Percentiles rank a stretch among this genome's conserved stretches.
Conservation (phyloP, 306 rosid genomes). For the Medicago ruthenica region DNA sequence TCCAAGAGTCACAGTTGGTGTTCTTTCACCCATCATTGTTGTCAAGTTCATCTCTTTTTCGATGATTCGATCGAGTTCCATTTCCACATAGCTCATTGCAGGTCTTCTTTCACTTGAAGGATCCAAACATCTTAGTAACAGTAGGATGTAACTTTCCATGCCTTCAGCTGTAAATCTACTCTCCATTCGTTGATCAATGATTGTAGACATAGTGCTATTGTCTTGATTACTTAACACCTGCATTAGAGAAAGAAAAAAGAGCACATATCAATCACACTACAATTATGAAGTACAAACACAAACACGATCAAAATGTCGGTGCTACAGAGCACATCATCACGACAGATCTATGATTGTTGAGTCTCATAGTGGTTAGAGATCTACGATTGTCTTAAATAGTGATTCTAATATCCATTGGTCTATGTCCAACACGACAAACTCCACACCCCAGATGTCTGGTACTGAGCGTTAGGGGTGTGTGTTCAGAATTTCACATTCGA, state of each 20-base stretch:
- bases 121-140: conserved; percentile 61
- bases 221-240: conserved; percentile 64
- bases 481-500: neutral
- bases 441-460: neutral
- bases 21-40: conserved; percentile 87
- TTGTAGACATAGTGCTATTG: conserved; percentile 40
- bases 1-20: conserved; percentile 75
- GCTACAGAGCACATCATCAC: neutral
- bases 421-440: neutral
- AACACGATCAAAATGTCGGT: neutral
- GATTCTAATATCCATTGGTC: neutral
- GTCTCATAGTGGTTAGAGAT: neutral
- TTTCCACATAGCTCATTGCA: conserved; percentile 69
- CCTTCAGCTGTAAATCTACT: conserved; percentile 79
- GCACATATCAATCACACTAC: neutral
- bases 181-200: conserved; percentile 69
- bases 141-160: conserved; percentile 65
- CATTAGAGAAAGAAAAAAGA: conserved; percentile 6
- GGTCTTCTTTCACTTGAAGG: conserved; percentile 82
- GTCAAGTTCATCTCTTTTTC: conserved; percentile 88
- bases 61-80: conserved; percentile 73
- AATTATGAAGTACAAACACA: neutral
- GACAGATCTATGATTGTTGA: neutral
- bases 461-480: neutral
- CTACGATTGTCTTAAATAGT: neutral